Evolutionary conservation across 2,329 filamentous ascomycete species (phyloP), one percentile per base, ranked within the genome.

Genomic region (Aspergillus ochraceoroseus): DNA sequence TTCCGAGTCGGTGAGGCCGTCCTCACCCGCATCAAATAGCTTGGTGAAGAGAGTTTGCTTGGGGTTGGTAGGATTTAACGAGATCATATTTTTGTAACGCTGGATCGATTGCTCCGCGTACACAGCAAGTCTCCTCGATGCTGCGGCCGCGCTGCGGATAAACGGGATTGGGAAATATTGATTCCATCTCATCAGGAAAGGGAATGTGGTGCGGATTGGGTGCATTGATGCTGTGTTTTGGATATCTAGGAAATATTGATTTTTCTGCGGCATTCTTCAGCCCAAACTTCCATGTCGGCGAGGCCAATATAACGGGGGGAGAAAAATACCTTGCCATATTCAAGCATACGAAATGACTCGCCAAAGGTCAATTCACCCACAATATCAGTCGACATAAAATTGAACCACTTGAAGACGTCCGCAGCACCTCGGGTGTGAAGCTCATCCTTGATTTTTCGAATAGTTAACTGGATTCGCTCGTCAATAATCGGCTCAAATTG

Each of bases 321-420:
- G n/a, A n/a, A n/a, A n/a, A n/a, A n/a, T n/a, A n/a, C n/a, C n/a
- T n/a, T 55, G 11, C 72, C 73, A 3, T 55, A 53, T 39, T 79
- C 73, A 3, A 80, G 54, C 61, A 72, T 71, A 0, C 59, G 56
- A 42, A 79, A 78, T 0, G 73, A 73, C n/a, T 77, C 68, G 0
- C 76, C 75, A 53, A 80, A 79, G 1, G 62, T 69, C 4, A 80
- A 54, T 35, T 77, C 66, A 0, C 68, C 73, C 34, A 78, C 74
- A 1, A 76, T 57, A 49, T 80, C 76, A 0, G 74, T 75, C 0
- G 74, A 58, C 64, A 77, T 69, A 37, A 75, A 76, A 4, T 70
- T 54, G 60, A 66, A 74, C 75, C 75, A 79, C 41, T 76, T 76
- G 42, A 67, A 64, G 0, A 78, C 56, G 44, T 80, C 74, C 0